Base-by-base conservation (phyloP, 2,329 filamentous ascomycete genomes). In the Emergomyces orientalis region DNA sequence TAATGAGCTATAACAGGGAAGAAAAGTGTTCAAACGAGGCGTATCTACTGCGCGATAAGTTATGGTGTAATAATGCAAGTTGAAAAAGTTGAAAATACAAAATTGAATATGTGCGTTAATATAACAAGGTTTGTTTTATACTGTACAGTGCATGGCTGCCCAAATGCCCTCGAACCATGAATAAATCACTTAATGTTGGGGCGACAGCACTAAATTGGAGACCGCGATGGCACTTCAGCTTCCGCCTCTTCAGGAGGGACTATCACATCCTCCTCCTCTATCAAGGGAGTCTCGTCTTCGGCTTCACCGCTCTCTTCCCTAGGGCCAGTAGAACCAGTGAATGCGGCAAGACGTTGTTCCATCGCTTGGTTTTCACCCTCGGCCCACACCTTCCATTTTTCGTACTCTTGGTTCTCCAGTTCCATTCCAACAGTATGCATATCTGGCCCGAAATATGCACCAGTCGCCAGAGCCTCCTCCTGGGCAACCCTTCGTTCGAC, bases 351-450 rank as follows among this genome's bases (percentile, higher is more conserved):
- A 64, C 76, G 74, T 65, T 82, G 79, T 64, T 80, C 78, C 65
- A 78, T 70, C 5, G 79, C 68, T 45, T 80, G 77, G 45, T 81
- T 78, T 72, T 85, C 78, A 66, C 78, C 73, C 64, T 75, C 73
- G 9, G 91, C 91, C 89, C 91, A 96, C 32, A 71, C 71, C 82
- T 91, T 93, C 94, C 94, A 99, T 66, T 81, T 79, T 76, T 97
- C 90, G 75, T 86, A 96, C 64, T 86, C 81, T 69, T 82, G 77
- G 76, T 95, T 86, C 77, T 99, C 94, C 61, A 96, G 81, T 65
- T 87, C 80, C 85, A 94, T 89, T 67, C 90, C 86, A 63, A 96
- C 80, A 64, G 96, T 87, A 60, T 91, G 74, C 64, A 84, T 82
- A 51, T 84, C 81, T 75, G 88, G 89, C 74, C 91, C 91, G 74